These are phyloP conservation scores for Boechera stricta DNA, from an alignment of 345 rosid genomes.

Conservation along the genomic window DNA sequence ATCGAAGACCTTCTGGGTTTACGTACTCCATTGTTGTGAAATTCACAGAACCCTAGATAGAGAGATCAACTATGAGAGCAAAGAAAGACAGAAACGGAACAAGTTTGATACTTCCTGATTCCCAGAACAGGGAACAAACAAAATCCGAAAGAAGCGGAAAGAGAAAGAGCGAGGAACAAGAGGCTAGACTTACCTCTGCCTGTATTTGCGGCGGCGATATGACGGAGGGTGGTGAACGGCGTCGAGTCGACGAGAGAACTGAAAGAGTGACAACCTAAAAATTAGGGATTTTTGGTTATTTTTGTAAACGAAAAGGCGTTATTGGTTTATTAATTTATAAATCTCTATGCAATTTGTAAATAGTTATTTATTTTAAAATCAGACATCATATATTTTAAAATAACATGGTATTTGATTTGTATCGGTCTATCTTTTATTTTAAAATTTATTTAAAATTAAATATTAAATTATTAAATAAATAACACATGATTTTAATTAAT, in stretches of 20 bases:
- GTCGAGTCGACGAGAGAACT: background rate
- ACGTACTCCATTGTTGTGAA: constrained; percentile 69
- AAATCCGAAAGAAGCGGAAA: too few relatives aligned
- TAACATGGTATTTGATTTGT: too few relatives aligned
- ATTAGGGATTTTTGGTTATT: constrained; percentile 21
- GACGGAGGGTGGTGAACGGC: constrained; percentile 22
- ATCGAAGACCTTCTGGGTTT: constrained; percentile 87
- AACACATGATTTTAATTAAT: too few relatives aligned
- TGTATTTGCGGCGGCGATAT: constrained; percentile 1
- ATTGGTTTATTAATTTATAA: too few relatives aligned
- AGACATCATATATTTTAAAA: too few relatives aligned
- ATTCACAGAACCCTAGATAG: background rate
- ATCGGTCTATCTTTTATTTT: too few relatives aligned
- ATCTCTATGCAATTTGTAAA: too few relatives aligned
- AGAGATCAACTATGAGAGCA: constrained; percentile 1
- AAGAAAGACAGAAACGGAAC: background rate
- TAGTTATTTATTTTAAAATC: too few relatives aligned
- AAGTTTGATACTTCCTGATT: constrained; percentile 10
- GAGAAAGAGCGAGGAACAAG: too few relatives aligned
- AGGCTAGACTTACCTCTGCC: background rate
- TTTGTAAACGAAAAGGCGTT: too few relatives aligned
- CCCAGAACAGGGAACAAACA: background rate
- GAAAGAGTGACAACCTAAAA: background rate
- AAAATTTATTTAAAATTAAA: too few relatives aligned
- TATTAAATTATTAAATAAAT: too few relatives aligned